These are phyloP conservation scores for Acmispon strigosus DNA, from an alignment of 306 rosid genomes.

Conservation along the genomic window DNA sequence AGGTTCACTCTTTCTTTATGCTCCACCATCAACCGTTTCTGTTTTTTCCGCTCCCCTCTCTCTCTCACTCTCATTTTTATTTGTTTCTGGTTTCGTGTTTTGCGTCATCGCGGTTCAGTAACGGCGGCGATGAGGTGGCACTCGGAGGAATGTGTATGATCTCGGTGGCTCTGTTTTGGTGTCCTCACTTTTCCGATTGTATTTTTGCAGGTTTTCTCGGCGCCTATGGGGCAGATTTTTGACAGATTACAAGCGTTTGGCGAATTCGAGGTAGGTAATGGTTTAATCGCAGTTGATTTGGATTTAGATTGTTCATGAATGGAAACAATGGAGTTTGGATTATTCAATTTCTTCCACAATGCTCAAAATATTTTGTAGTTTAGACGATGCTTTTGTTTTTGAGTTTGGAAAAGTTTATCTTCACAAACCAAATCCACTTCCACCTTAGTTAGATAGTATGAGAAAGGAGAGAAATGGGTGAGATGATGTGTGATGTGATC, in stretches of 20 bases:
- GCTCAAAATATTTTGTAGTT: background rate
- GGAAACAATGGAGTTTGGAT: background rate
- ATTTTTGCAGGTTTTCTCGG: constrained; percentile 62
- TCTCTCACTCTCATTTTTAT: background rate
- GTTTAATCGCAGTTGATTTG: constrained; percentile 12
- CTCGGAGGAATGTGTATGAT: constrained; percentile 10
- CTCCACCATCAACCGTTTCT: constrained; percentile 4
- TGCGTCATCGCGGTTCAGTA: background rate
- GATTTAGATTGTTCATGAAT: background rate
- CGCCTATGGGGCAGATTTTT: constrained; percentile 90
- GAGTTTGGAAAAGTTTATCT: too few species aligned
- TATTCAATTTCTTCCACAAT: background rate
- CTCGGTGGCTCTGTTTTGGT: constrained; percentile 11
- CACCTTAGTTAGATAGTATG: too few species aligned
- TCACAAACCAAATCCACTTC: too few species aligned
- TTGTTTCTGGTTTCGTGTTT: background rate
- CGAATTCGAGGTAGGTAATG: constrained; percentile 77
- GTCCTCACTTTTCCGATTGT: constrained; percentile 17
- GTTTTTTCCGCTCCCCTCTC: too few species aligned
- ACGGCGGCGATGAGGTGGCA: constrained; percentile 7
- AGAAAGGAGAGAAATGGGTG: too few species aligned
- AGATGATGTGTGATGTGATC: too few species aligned
- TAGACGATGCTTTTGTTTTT: background rate
- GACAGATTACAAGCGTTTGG: constrained; percentile 85
- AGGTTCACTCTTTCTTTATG: constrained; percentile 43